A percentile compares a stretch with the other conserved stretches of the same genome.
Evolutionary conservation across 257 asterid species (phyloP).

Genomic region (Solanum lignicaule): DNA sequence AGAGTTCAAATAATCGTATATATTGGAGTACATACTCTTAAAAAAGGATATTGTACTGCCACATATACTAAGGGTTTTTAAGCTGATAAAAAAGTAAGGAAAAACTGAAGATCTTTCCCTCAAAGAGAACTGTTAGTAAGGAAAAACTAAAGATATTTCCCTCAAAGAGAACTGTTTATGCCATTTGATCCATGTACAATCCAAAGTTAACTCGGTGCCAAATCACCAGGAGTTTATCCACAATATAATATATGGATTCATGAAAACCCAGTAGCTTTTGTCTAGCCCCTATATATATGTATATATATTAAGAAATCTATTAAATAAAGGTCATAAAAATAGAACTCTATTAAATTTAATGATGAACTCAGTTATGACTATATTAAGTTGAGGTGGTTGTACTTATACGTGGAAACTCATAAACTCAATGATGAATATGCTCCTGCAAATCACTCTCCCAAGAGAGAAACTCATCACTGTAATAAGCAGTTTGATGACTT

Average conservation of each 20-base stretch:
- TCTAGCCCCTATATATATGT: background rate
- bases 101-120: background rate
- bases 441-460: background rate
- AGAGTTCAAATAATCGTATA: background rate
- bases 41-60: background rate
- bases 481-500: background rate
- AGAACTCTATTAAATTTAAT: background rate
- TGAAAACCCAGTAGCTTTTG: background rate
- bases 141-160: background rate
- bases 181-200: background rate
- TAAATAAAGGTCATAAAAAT: background rate
- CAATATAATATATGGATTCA: background rate
- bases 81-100: background rate
- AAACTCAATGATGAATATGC: background rate
- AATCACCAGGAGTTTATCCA: background rate
- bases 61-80: background rate
- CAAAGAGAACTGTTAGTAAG: background rate
- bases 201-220: background rate
- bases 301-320: background rate
- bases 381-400: background rate
- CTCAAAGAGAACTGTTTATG: background rate
- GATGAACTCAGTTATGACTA: background rate
- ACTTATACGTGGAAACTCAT: background rate
- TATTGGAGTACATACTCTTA: background rate
- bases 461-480: background rate